Percentiles rank a stretch among this genome's conserved stretches.
Conservation (phyloP, 2,329 filamentous ascomycete genomes). For the Myotisia sp. region DNA sequence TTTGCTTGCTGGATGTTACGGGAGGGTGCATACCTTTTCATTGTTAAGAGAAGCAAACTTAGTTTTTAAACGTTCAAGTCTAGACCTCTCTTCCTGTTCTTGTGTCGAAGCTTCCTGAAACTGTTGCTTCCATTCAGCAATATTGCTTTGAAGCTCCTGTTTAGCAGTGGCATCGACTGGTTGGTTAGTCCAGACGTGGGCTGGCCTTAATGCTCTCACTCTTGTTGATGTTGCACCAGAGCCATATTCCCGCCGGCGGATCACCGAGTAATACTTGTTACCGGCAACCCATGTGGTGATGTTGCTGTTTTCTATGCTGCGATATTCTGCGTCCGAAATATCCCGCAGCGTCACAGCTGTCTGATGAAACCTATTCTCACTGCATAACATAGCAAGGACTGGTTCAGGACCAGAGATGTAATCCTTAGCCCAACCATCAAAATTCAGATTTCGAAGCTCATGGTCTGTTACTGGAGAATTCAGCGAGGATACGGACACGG, state of each 20-base stretch:
- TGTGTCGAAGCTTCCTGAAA: conserved; percentile 22
- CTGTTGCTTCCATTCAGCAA: conserved; percentile 30
- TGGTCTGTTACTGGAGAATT: conserved; percentile 40
- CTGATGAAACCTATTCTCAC: conserved; percentile 52
- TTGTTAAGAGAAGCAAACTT: conserved; percentile 17
- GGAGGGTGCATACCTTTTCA: conserved; percentile 30
- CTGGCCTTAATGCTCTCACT: conserved; percentile 46
- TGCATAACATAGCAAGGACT: conserved; percentile 78
- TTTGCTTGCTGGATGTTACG: conserved; percentile 21
- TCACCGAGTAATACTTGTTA: conserved; percentile 48
- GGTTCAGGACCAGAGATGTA: conserved; percentile 65
- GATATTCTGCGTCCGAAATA: conserved; percentile 52
- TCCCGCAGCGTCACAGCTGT: conserved; percentile 52
- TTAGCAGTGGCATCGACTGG: conserved; percentile 51
- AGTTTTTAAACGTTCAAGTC: conserved; percentile 14
- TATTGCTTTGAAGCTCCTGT: conserved; percentile 39
- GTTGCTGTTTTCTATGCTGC: conserved; percentile 44
- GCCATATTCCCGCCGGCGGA: conserved; percentile 67
- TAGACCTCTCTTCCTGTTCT: conserved; percentile 19
- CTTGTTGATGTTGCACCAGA: conserved; percentile 55
- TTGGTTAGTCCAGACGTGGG: conserved; percentile 61
- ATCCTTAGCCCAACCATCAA: conserved; percentile 70
- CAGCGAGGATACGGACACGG: conserved; percentile 41
- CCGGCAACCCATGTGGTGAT: conserved; percentile 59
- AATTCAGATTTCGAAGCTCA: conserved; percentile 45